Evolutionary conservation across 2,329 filamentous ascomycete genomes (phyloP).

Genomic region (Ascochyta viciae-villosae): DNA sequence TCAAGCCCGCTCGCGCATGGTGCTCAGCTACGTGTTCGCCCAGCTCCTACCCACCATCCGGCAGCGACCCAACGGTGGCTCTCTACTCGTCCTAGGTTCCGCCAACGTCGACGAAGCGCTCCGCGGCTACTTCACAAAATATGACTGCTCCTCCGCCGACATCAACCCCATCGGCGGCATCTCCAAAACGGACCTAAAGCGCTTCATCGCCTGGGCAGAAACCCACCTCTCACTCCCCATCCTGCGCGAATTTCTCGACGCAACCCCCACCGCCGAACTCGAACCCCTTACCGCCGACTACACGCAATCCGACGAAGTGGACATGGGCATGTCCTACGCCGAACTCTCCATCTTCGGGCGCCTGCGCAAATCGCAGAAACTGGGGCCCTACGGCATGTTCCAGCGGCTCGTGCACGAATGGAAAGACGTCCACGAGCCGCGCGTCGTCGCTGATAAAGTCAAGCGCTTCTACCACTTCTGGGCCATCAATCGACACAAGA

Average conservation of each 20-base stretch:
- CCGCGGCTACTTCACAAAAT: slow-evolving; percentile 71
- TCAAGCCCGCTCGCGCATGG: slow-evolving; percentile 70
- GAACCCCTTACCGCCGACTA: slow-evolving; percentile 71
- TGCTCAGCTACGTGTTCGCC: slow-evolving; percentile 69
- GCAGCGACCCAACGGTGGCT: slow-evolving; percentile 62
- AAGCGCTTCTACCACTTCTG: slow-evolving; percentile 55
- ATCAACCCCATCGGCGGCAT: slow-evolving; percentile 67
- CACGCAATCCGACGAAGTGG: slow-evolving; percentile 64
- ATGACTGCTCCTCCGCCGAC: slow-evolving; percentile 63
- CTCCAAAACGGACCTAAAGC: slow-evolving; percentile 72
- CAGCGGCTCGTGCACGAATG: slow-evolving; percentile 60
- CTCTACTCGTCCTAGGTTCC: slow-evolving; percentile 70
- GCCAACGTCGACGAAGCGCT: slow-evolving; percentile 64
- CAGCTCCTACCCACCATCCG: slow-evolving; percentile 68
- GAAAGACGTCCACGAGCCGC: slow-evolving; percentile 50
- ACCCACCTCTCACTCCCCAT: slow-evolving; percentile 67
- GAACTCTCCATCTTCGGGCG: slow-evolving; percentile 62
- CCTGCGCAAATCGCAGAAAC: slow-evolving; percentile 58
- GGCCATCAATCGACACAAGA: slow-evolving; percentile 32
- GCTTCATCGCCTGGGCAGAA: slow-evolving; percentile 69
- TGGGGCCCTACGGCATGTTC: slow-evolving; percentile 62
- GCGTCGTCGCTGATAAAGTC: slow-evolving; percentile 56
- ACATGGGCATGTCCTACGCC: slow-evolving; percentile 59
- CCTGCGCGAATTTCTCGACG: slow-evolving; percentile 67
- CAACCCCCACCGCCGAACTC: slow-evolving; percentile 57